Percentiles rank a stretch among this genome's conserved stretches.
phyloP scores from a whole-genome alignment of 805 yeast genomes.

The Yarrowia deformans region DNA sequence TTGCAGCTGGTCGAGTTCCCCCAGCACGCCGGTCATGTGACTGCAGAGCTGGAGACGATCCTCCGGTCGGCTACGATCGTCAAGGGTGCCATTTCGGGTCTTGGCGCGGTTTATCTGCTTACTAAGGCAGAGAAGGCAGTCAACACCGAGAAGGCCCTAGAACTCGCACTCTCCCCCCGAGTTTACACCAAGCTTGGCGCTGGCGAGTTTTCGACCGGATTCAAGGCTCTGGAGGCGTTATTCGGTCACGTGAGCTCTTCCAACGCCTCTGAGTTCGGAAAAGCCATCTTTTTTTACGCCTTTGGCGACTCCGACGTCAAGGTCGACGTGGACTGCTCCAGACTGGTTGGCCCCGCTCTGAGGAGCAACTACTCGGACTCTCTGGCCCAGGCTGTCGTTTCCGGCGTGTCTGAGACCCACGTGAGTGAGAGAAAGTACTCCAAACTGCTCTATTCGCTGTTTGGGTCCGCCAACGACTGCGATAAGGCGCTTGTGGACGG shows the following conservation, averaged over 20 bases:
- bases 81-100: constrained; percentile 28
- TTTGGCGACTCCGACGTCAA: constrained; percentile 13
- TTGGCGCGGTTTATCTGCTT: constrained; percentile 14
- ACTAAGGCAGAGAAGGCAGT: background rate
- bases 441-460: constrained; percentile 11
- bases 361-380: constrained; percentile 1
- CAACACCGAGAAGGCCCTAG: constrained; percentile 6
- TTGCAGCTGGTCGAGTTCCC: constrained; percentile 7
- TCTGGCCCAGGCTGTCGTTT: constrained; percentile 15
- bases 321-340: constrained; percentile 5
- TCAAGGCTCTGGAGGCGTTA: constrained; percentile 7
- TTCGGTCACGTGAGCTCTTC: background rate
- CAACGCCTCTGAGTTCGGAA: background rate
- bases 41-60: constrained; percentile 1
- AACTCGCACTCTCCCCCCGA: constrained; percentile 30
- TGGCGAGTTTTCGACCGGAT: constrained; percentile 21
- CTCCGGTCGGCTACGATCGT: constrained; percentile 1
- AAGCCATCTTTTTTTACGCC: constrained; percentile 21
- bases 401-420: background rate
- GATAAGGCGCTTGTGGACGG: constrained; percentile 11
- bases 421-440: constrained; percentile 24
- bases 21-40: constrained; percentile 9
- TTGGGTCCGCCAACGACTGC: constrained; percentile 12
- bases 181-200: constrained; percentile 21
- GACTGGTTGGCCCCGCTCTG: constrained; percentile 11